phyloP scores from a whole-genome alignment of 2,329 filamentous ascomycete genomes.

The Penicillium sp. region DNA sequence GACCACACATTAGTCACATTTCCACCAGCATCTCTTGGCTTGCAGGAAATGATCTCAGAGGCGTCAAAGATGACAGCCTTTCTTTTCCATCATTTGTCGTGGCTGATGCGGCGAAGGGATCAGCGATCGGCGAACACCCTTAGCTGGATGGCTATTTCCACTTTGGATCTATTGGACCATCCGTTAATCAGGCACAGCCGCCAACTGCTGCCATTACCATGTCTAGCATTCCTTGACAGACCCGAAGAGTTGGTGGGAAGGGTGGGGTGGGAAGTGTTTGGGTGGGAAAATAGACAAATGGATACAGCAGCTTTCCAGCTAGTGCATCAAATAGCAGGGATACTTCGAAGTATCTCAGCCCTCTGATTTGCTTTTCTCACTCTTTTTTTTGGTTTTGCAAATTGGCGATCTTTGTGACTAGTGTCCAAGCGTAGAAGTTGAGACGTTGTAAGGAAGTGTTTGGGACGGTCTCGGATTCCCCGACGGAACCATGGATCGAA shows the following conservation, averaged over 20 bases:
- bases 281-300: not conserved
- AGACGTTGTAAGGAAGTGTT: not conserved
- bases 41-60: constrained; percentile 16
- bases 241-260: not conserved
- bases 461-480: constrained; percentile 4
- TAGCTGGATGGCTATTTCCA: not conserved
- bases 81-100: constrained; percentile 1
- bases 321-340: not conserved
- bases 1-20: not conserved
- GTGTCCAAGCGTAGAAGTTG: not conserved
- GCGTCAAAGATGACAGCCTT: constrained; percentile 4
- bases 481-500: constrained; percentile 1
- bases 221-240: not conserved
- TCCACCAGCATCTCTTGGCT: constrained; percentile 5
- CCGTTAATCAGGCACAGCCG: constrained; percentile 8
- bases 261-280: not conserved
- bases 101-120: constrained; percentile 9
- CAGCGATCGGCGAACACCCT: constrained; percentile 10
- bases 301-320: not conserved
- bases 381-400: not conserved
- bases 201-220: not conserved
- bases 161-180: constrained; percentile 2
- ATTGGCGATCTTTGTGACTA: not conserved
- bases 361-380: not conserved
- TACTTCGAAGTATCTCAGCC: not conserved